phyloP scores from a whole-genome alignment of 768 basidiomycete species.

The Kwoniella sp. region DNA sequence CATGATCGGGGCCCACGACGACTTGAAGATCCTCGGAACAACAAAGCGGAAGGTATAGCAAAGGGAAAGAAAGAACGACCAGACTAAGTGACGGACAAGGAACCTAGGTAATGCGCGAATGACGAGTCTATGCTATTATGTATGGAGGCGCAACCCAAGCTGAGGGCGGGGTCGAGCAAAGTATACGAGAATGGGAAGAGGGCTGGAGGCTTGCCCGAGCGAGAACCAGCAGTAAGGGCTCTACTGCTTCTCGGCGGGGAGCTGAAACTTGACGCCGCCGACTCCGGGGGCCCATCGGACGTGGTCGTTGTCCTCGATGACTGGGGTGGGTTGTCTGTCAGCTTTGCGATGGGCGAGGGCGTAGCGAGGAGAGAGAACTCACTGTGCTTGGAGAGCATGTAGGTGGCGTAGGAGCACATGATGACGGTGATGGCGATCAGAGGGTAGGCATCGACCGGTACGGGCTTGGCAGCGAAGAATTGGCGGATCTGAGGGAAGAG shows the following conservation, averaged over 20 bases:
- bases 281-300: conserved; percentile 14
- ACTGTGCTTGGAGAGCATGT: conserved; percentile 16
- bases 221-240: not conserved
- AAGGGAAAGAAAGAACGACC: not conserved
- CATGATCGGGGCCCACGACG: too few species aligned
- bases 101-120: conserved; percentile 1
- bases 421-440: conserved; percentile 18
- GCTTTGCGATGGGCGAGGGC: too few species aligned
- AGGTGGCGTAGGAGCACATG: conserved; percentile 24
- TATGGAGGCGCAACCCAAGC: not conserved
- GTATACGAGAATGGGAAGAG: not conserved
- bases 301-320: conserved; percentile 19
- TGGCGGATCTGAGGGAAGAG: conserved; percentile 1
- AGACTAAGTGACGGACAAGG: conserved; percentile 1
- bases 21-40: too few species aligned
- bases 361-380: not conserved
- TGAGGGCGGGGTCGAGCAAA: not conserved
- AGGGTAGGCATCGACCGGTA: conserved; percentile 29
- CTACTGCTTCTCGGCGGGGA: conserved; percentile 7
- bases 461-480: conserved; percentile 18
- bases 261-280: conserved; percentile 18
- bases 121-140: conserved; percentile 12
- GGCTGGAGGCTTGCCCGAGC: not conserved
- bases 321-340: not conserved
- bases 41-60: too few species aligned